A percentile compares a stretch with the other conserved stretches of the same genome.
These are phyloP conservation scores for Phytophthora podocarpi DNA, from an alignment of 352 stramenopile species.

Conservation along the genomic window DNA sequence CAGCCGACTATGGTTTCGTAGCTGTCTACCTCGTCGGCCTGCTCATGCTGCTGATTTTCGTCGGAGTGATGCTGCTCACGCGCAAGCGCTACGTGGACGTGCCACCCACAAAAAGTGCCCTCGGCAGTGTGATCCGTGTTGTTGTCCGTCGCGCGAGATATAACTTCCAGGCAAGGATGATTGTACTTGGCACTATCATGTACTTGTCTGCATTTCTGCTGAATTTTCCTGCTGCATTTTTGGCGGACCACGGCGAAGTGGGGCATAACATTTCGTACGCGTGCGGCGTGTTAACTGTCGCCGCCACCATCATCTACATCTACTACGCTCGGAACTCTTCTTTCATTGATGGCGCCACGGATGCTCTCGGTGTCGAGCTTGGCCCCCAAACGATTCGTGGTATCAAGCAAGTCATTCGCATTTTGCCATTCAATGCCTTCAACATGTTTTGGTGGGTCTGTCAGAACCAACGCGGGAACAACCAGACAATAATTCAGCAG, in stretches of 20 bases:
- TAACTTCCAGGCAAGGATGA: slow-evolving; percentile 37
- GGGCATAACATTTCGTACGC: slow-evolving; percentile 57
- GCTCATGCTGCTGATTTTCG: slow-evolving; percentile 45
- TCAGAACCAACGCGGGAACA: slow-evolving; percentile 70
- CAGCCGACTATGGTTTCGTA: slow-evolving; percentile 38
- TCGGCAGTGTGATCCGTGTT: slow-evolving; percentile 52
- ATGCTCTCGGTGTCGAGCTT: slow-evolving; percentile 42
- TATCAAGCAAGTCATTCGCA: slow-evolving; percentile 54
- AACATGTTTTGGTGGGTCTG: slow-evolving; percentile 63
- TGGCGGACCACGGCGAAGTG: slow-evolving; percentile 40
- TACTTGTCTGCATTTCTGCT: slow-evolving; percentile 50
- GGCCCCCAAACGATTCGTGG: slow-evolving; percentile 49
- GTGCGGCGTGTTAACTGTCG: slow-evolving; percentile 29
- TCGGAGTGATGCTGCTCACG: slow-evolving; percentile 46
- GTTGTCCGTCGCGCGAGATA: slow-evolving; percentile 31
- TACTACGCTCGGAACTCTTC: slow-evolving; percentile 47
- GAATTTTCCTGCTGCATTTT: slow-evolving; percentile 63
- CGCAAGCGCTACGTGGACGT: slow-evolving; percentile 58
- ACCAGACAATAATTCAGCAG: slow-evolving; percentile 72
- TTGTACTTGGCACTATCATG: slow-evolving; percentile 43
- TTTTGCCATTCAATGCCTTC: slow-evolving; percentile 40
- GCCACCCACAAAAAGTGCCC: slow-evolving; percentile 39
- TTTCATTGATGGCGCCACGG: slow-evolving; percentile 52
- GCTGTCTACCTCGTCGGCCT: slow-evolving; percentile 68
- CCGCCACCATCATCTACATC: slow-evolving; percentile 56